A percentile compares a stretch with the other conserved stretches of the same genome.
Evolutionary conservation across 208 protist genomes (phyloP).

Genomic region (Trypanosoma conorhini): DNA sequence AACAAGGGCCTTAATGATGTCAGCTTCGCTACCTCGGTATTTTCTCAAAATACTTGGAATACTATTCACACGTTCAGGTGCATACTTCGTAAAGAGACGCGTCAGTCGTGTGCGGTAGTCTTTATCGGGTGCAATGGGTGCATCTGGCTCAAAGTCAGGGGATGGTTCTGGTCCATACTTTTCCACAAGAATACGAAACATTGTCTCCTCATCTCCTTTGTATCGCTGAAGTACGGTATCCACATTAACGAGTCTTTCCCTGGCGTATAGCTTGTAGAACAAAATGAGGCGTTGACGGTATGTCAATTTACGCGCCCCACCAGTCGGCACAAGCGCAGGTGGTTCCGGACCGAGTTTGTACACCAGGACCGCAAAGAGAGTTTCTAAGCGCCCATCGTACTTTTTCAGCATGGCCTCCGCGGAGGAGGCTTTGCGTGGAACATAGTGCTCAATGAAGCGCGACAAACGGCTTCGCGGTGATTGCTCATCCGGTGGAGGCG

Average conservation of each 20-base stretch:
- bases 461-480: slow-evolving; percentile 12
- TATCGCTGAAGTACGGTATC: slow-evolving; percentile 18
- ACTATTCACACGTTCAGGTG: slow-evolving; percentile 15
- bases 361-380: slow-evolving; percentile 25
- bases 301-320: neutral
- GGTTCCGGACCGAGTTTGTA: slow-evolving; percentile 36
- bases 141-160: slow-evolving; percentile 13
- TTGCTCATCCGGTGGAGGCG: slow-evolving; percentile 12
- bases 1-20: slow-evolving; percentile 21
- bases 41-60: slow-evolving; percentile 6
- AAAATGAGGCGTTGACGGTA: slow-evolving; percentile 27
- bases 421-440: slow-evolving; percentile 16
- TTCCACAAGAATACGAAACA: slow-evolving; percentile 27
- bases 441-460: slow-evolving; percentile 28
- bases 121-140: slow-evolving; percentile 5
- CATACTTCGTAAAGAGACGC: slow-evolving; percentile 20
- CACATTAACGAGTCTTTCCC: slow-evolving; percentile 26
- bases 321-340: neutral
- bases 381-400: slow-evolving; percentile 22
- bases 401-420: slow-evolving; percentile 20
- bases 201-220: slow-evolving; percentile 25
- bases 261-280: slow-evolving; percentile 31
- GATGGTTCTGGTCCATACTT: slow-evolving; percentile 37
- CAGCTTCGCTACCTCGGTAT: slow-evolving; percentile 21
- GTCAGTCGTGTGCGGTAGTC: slow-evolving; percentile 15